Evolutionary conservation across 2,329 filamentous ascomycete species (phyloP), one percentile per base, ranked within the genome.

Genomic region (Xylaria sp.): DNA sequence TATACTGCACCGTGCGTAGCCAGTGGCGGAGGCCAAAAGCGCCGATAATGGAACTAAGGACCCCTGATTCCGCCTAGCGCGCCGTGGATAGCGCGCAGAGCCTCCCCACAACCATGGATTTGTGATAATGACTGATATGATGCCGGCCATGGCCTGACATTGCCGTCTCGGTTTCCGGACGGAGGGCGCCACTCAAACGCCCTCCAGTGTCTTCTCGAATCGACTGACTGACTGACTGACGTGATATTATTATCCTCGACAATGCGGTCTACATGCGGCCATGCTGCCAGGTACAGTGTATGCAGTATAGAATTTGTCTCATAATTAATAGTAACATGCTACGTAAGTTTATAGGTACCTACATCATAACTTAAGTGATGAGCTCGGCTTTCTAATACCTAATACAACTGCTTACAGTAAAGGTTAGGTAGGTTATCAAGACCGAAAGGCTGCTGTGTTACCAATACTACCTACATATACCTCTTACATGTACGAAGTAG

Each of bases 91-190:
- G 17, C 38, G 54, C 58, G 5, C 53, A 55, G 61, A 67, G 65
- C 49, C 65, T 67, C 65, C 51, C 61, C 60, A 51, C 61, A 9
- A 17, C 61, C 45, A 29, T 25, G 49, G 13, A 44, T 36, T 20
- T 55, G 64, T 44, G 56, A 54, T 42, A 22, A 66, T 38, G 49
- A 36, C 20, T n/a, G 55, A n/a, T 38, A 38, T 38, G 36, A 15
- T 38, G 36, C 11, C 5, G n/a, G 50, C n/a, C 38, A 57, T 58
- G 61, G 53, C 47, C 61, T 67, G 61, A 65, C 53, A n/a, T 58
- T 55, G 33, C 38, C 47, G 9, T 45, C 29, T 60, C 62, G 55
- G 47, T 49, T 42, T 49, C 55, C 31, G 49, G 38, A 20, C 54
- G 55, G 47, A 54, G 49, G 56, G 61, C 51, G 51, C 45, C 55